Conservation (phyloP, 805 yeast genomes). For the Dipodascus albidus region DNA sequence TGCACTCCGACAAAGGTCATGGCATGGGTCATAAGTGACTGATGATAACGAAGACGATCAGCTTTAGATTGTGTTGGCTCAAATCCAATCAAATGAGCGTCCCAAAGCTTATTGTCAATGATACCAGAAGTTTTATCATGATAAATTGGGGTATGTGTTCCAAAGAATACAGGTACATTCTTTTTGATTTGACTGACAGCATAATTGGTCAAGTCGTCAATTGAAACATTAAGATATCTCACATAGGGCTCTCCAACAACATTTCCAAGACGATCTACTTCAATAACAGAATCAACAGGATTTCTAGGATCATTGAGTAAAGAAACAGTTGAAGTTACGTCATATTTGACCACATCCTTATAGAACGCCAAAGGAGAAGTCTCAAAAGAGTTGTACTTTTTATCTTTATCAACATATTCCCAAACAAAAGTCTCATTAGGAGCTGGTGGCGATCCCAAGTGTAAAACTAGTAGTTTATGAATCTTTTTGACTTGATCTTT, state of each 20-base stretch:
- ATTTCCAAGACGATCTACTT: constrained; percentile 67
- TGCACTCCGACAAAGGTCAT: constrained; percentile 80
- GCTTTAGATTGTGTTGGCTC: constrained; percentile 44
- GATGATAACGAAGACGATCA: constrained; percentile 56
- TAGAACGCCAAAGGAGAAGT: constrained; percentile 61
- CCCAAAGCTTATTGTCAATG: constrained; percentile 61
- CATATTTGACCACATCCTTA: constrained; percentile 39
- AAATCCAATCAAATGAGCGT: constrained; percentile 39
- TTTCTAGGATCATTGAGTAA: constrained; percentile 78
- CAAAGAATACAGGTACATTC: constrained; percentile 76
- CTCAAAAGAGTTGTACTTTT: constrained; percentile 33
- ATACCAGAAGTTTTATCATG: constrained; percentile 53
- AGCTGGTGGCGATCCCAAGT: constrained; percentile 71
- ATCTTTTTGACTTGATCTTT: constrained; percentile 45
- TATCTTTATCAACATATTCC: constrained; percentile 44
- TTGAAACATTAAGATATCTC: constrained; percentile 56
- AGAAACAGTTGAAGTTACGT: constrained; percentile 45
- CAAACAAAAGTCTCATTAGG: constrained; percentile 57
- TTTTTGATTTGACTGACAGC: constrained; percentile 58
- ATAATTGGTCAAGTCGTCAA: constrained; percentile 43
- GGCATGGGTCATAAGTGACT: constrained; percentile 82
- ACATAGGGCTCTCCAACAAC: constrained; percentile 58
- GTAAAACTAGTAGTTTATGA: constrained; percentile 52
- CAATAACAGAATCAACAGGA: constrained; percentile 46
- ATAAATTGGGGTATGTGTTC: constrained; percentile 75